Evolutionary conservation across 106 monocot genomes (phyloP).

Genomic region (Allium fistulosum): DNA sequence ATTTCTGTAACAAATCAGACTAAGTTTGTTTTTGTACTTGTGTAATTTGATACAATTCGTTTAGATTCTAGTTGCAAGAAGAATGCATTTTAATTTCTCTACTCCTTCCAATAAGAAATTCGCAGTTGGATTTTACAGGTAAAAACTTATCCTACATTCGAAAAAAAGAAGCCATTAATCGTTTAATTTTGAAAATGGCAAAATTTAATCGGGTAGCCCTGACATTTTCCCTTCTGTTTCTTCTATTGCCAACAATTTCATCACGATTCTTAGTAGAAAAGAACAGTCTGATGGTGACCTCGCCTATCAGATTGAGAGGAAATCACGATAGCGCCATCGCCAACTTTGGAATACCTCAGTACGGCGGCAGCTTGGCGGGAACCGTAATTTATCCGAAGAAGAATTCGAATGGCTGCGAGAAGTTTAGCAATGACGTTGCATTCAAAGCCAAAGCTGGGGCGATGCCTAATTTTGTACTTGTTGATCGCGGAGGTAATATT

Average conservation of each 20-base stretch:
- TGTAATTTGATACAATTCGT: neutral
- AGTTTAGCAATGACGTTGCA: slow-evolving; percentile 33
- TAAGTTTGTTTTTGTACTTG: neutral
- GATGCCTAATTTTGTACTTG: slow-evolving; percentile 71
- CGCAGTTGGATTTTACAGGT: too few species aligned
- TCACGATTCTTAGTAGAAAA: slow-evolving; percentile 91
- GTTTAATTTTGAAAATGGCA: neutral
- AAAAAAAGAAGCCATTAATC: neutral
- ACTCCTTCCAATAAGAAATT: slow-evolving; percentile 6
- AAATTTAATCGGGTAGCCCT: neutral
- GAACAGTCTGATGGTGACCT: slow-evolving; percentile 92
- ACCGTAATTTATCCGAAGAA: slow-evolving; percentile 75
- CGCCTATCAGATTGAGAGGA: slow-evolving; percentile 63
- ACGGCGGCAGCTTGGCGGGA: slow-evolving; percentile 95
- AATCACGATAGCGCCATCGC: slow-evolving; percentile 90
- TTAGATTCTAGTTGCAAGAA: slow-evolving; percentile 12
- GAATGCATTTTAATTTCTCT: slow-evolving; percentile 13
- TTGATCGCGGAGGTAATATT: slow-evolving; percentile 82
- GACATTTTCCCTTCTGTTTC: slow-evolving; percentile 6
- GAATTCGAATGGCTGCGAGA: slow-evolving; percentile 62
- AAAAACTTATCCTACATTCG: too few species aligned
- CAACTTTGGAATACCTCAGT: slow-evolving; percentile 96
- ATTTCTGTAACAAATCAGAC: neutral
- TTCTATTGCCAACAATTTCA: slow-evolving; percentile 5
- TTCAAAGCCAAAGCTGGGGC: slow-evolving; percentile 54